phyloP scores from a whole-genome alignment of 2,329 filamentous ascomycete species.

The Daldinia eschscholtzii region DNA sequence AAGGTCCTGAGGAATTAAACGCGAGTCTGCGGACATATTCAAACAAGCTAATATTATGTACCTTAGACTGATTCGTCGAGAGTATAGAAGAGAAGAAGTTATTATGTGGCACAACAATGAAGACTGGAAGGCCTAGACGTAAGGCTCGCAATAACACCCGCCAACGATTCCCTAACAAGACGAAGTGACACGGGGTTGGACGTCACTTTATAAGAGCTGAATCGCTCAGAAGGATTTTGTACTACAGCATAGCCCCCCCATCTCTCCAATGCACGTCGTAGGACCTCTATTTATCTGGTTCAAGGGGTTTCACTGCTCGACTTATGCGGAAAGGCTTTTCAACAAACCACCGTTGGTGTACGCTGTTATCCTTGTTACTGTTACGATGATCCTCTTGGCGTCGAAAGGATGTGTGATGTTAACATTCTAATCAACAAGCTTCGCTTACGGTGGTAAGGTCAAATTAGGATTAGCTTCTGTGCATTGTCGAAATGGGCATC shows the following conservation, averaged over 20 bases:
- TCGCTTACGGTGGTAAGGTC: background rate
- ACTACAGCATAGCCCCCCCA: background rate
- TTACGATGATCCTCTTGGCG: background rate
- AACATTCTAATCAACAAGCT: background rate
- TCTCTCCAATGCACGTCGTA: background rate
- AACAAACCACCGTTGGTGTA: background rate
- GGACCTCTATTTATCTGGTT: background rate
- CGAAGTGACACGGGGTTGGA: background rate
- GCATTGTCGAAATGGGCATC: constrained; percentile 1
- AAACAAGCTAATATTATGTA: background rate
- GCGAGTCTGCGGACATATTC: constrained; percentile 15
- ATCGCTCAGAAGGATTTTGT: background rate
- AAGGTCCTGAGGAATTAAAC: constrained; percentile 31
- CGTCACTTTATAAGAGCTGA: background rate
- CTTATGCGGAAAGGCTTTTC: background rate
- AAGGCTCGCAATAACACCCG: background rate
- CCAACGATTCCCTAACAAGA: background rate
- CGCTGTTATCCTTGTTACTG: background rate
- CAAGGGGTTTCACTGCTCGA: background rate
- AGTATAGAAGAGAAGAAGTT: background rate
- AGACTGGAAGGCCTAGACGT: background rate
- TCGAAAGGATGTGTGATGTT: background rate
- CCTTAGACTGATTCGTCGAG: background rate
- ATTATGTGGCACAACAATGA: background rate
- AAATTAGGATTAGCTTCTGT: constrained; percentile 1